These are phyloP conservation scores for Pyropia yezoensis DNA, from an alignment of 23 red algal genomes.

Conservation along the genomic window DNA sequence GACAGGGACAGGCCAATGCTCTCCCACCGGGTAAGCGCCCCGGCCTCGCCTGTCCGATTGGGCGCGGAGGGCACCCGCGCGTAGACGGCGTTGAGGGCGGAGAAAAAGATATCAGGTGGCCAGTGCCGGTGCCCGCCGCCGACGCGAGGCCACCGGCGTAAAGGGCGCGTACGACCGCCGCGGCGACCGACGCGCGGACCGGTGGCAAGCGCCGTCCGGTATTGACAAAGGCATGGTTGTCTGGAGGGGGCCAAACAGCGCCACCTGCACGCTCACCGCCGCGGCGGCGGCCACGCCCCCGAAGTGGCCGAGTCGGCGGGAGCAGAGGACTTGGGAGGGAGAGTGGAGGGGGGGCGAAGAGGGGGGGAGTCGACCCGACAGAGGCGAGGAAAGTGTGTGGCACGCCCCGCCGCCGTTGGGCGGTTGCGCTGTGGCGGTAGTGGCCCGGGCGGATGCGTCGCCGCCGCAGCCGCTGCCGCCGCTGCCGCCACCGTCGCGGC, in stretches of 20 bases:
- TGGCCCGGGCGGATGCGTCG: neutral
- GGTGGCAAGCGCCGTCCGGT: constrained; percentile 19
- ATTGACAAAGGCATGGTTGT: constrained; percentile 45
- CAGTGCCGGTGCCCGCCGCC: constrained; percentile 18
- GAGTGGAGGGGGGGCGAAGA: neutral
- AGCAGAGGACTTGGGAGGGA: neutral
- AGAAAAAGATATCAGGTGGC: constrained; percentile 54
- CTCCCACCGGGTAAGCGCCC: constrained; percentile 17
- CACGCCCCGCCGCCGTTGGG: neutral
- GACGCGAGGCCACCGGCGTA: constrained; percentile 35
- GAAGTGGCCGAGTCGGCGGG: constrained; percentile 21
- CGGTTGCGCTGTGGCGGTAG: neutral
- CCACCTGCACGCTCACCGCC: constrained; percentile 24
- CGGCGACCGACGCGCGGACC: constrained; percentile 15
- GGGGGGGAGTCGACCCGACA: neutral
- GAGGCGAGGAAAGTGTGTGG: neutral
- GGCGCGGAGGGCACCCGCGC: constrained; percentile 8
- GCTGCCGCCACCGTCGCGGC: neutral
- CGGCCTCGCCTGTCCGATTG: neutral
- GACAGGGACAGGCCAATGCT: constrained; percentile 30
- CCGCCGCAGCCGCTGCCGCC: neutral
- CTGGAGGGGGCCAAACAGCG: constrained; percentile 37
- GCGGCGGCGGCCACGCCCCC: constrained; percentile 35
- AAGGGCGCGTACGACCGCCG: constrained; percentile 10
- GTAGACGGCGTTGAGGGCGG: constrained; percentile 28